Evolutionary conservation across 192 early-diverging fungal genomes (phyloP).

Genomic region (Coemansia javaensis): DNA sequence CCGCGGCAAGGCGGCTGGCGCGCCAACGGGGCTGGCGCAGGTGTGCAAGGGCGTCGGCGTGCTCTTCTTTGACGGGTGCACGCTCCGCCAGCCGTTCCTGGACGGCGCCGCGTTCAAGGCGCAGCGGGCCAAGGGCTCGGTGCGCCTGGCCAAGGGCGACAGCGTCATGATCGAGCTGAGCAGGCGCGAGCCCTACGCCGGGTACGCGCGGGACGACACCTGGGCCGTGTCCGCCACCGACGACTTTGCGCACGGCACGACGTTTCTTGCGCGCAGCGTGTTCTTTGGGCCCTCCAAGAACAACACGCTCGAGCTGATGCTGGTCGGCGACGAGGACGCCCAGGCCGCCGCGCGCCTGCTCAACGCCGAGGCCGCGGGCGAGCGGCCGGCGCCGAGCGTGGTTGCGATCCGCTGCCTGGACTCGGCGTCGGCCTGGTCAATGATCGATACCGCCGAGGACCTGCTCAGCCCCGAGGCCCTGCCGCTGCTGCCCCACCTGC

Average conservation of each 20-base stretch:
- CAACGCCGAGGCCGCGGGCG: not conserved
- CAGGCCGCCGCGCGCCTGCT: constrained; percentile 24
- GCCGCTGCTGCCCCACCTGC: constrained; percentile 21
- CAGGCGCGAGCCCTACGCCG: constrained; percentile 30
- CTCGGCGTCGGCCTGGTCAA: constrained; percentile 43
- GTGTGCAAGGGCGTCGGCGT: constrained; percentile 32
- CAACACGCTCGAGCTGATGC: constrained; percentile 43
- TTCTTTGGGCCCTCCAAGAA: constrained; percentile 47
- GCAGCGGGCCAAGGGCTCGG: constrained; percentile 10
- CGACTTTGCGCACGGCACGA: constrained; percentile 25
- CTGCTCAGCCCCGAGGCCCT: constrained; percentile 13
- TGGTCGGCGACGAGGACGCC: constrained; percentile 41
- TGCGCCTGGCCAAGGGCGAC: constrained; percentile 26
- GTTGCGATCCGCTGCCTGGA: constrained; percentile 39
- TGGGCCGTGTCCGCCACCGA: constrained; percentile 36
- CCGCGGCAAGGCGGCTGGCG: not conserved
- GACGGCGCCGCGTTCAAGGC: constrained; percentile 25
- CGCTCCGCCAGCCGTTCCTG: constrained; percentile 35
- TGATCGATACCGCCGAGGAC: constrained; percentile 40
- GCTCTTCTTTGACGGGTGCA: constrained; percentile 31
- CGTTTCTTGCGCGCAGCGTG: constrained; percentile 42
- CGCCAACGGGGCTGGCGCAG: constrained; percentile 9
- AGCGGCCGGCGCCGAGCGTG: constrained; percentile 8
- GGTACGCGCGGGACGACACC: constrained; percentile 45
- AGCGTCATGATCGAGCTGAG: constrained; percentile 34